These are phyloP conservation scores for Collybia mongolica DNA, from an alignment of 768 basidiomycete species.

Conservation along the genomic window DNA sequence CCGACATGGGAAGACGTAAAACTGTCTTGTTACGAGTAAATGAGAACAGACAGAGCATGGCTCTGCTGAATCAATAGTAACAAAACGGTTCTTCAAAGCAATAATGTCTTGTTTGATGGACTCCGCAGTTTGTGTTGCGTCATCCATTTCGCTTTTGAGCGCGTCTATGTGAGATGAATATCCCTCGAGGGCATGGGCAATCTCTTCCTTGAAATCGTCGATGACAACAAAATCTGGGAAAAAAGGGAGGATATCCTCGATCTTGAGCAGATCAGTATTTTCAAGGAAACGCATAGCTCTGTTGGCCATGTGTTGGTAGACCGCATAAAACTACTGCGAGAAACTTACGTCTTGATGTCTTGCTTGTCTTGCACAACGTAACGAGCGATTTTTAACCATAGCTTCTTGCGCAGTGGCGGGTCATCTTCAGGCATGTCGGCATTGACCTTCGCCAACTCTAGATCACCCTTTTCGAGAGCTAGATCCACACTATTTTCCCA, in stretches of 20 bases:
- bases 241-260: conserved; percentile 98
- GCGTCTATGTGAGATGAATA: conserved; percentile 90
- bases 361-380: conserved; percentile 98
- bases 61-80: conserved; percentile 87
- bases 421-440: conserved; percentile 96
- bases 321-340: neutral
- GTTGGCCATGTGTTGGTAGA: conserved; percentile 7
- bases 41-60: conserved; percentile 80
- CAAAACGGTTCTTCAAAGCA: conserved; percentile 82
- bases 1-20: conserved; percentile 98
- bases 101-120: conserved; percentile 91
- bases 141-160: conserved; percentile 94
- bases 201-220: conserved; percentile 99
- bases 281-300: conserved; percentile 98
- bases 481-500: conserved; percentile 97
- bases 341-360: conserved; percentile 92
- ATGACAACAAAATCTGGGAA: conserved; percentile 99
- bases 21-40: conserved; percentile 82
- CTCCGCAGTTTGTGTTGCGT: conserved; percentile 89
- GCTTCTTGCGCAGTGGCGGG: conserved; percentile 79
- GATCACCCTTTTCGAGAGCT: conserved; percentile 89
- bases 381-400: conserved; percentile 99
- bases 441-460: conserved; percentile 93
- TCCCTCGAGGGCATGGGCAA: conserved; percentile 91
- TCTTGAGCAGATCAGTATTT: conserved; percentile 91